Conservation (phyloP, 345 rosid genomes). For the Microthlaspi erraticum region DNA sequence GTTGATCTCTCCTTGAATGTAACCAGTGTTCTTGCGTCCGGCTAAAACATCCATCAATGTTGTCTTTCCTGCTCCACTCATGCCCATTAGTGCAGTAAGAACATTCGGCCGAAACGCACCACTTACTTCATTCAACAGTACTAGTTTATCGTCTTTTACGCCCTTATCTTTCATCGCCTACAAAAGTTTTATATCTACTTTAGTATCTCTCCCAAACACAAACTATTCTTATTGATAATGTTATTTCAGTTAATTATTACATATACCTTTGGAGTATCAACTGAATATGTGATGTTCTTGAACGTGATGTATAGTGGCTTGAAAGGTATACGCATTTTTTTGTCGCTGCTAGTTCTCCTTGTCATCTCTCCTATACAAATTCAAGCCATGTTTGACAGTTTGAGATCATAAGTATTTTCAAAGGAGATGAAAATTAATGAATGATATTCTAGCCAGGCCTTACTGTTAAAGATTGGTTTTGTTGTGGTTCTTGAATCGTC, state of each 20-base stretch:
- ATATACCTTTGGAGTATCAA: slow-evolving; percentile 47
- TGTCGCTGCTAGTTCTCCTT: slow-evolving; percentile 9
- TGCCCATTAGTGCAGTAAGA: slow-evolving; percentile 47
- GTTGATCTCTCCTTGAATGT: slow-evolving; percentile 36
- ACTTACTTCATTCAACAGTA: slow-evolving; percentile 37
- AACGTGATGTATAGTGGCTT: slow-evolving; percentile 48
- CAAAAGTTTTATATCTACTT: background rate
- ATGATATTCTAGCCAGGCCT: background rate
- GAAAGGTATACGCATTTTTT: slow-evolving; percentile 43
- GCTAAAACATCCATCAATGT: slow-evolving; percentile 47
- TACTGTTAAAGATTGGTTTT: background rate
- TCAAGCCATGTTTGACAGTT: background rate
- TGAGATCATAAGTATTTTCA: background rate
- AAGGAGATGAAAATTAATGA: background rate
- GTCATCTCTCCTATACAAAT: slow-evolving; percentile 1
- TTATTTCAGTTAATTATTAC: background rate
- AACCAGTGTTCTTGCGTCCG: slow-evolving; percentile 46
- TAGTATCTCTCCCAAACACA: background rate
- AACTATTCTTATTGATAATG: background rate
- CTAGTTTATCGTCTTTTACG: slow-evolving; percentile 35
- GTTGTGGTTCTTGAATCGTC: slow-evolving; percentile 9
- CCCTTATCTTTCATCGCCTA: slow-evolving; percentile 45
- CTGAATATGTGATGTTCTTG: slow-evolving; percentile 49
- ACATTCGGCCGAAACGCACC: slow-evolving; percentile 43
- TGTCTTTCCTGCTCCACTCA: slow-evolving; percentile 48